Conservation (phyloP, 805 yeast genomes). For the Priceomyces haplophilus region DNA sequence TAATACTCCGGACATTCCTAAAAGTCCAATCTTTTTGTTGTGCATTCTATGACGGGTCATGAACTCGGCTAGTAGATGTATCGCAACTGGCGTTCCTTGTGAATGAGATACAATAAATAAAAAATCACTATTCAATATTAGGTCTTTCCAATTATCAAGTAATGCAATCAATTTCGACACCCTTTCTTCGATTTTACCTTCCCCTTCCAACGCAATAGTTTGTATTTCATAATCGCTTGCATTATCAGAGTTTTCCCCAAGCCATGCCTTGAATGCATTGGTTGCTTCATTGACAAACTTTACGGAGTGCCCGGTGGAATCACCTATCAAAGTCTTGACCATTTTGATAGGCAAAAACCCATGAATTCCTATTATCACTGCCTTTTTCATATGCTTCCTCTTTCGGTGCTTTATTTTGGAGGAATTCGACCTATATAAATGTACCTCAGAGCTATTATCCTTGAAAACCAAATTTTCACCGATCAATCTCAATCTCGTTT, state of each 20-base stretch:
- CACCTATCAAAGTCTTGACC: constrained; percentile 35
- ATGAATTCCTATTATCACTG: constrained; percentile 37
- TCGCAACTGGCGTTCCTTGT: constrained; percentile 32
- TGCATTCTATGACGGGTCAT: constrained; percentile 9
- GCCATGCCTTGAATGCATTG: constrained; percentile 29
- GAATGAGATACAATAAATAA: constrained; percentile 33
- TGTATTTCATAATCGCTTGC: constrained; percentile 20
- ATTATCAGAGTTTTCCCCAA: constrained; percentile 8
- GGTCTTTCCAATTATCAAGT: constrained; percentile 32
- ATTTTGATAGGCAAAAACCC: constrained; percentile 40
- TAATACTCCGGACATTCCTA: constrained; percentile 35
- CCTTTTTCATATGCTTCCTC: constrained; percentile 14
- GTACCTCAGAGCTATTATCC: constrained; percentile 21
- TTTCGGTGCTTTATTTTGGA: constrained; percentile 10
- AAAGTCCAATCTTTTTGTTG: constrained; percentile 25
- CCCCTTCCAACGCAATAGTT: constrained; percentile 41
- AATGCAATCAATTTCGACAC: constrained; percentile 23
- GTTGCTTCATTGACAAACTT: constrained; percentile 27
- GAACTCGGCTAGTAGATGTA: constrained; percentile 24
- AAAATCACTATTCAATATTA: constrained; percentile 29
- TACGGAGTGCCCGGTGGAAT: constrained; percentile 34
- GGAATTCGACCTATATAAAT: constrained; percentile 20
- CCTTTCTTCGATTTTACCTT: constrained; percentile 31
- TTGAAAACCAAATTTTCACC: constrained; percentile 22
- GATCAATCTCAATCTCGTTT: constrained; percentile 21